Percentiles rank a stretch among this genome's conserved stretches.
Evolutionary conservation across 225 moss, liverwort and hornwort species (phyloP).

Genomic region (Pseudoscleropodium purum): DNA sequence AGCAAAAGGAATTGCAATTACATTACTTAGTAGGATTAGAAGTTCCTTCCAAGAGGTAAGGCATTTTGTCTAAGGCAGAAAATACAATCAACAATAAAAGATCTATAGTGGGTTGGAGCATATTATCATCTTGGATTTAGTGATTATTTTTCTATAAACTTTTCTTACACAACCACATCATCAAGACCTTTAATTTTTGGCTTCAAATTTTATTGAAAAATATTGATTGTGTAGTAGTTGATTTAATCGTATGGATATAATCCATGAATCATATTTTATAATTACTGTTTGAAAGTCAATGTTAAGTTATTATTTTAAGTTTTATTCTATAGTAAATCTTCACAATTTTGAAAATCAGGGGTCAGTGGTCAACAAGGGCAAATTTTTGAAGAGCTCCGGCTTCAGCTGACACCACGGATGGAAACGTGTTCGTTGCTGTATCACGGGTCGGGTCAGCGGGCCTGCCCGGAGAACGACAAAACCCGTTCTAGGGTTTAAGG

Average conservation of each 20-base stretch:
- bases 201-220: neutral
- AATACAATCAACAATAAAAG: neutral
- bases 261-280: neutral
- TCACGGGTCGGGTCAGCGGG: neutral
- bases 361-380: neutral
- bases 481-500: neutral
- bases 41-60: neutral
- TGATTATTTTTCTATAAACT: neutral
- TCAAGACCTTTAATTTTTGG: neutral
- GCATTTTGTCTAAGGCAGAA: neutral
- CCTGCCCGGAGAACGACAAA: neutral
- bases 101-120: neutral
- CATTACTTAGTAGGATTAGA: neutral
- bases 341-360: neutral
- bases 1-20: neutral
- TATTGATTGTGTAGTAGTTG: rapidly evolving
- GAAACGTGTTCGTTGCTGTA: neutral
- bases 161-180: neutral
- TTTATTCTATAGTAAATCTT: neutral
- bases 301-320: no score
- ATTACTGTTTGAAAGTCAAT: neutral
- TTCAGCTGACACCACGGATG: neutral
- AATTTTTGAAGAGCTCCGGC: neutral
- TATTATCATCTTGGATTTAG: neutral
- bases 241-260: neutral